phyloP scores from a whole-genome alignment of 2,329 filamentous ascomycete genomes.

The Aspergillus tubingensis region DNA sequence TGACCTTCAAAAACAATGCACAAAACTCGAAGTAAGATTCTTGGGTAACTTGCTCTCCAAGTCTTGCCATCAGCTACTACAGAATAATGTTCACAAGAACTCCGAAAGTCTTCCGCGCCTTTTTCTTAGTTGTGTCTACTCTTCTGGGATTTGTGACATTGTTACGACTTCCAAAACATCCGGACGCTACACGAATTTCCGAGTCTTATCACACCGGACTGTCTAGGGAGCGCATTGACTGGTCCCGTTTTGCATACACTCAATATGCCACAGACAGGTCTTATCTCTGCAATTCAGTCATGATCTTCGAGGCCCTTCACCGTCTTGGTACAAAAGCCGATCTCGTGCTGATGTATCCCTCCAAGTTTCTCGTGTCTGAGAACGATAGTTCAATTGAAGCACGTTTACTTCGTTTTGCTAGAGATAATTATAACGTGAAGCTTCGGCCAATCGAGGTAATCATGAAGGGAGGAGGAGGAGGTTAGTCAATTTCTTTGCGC shows the following conservation, averaged over 20 bases:
- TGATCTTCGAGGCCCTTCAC: constrained; percentile 24
- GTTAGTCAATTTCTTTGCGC: not conserved
- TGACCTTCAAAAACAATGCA: not conserved
- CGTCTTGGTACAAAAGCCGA: not conserved
- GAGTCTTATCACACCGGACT: too few species aligned
- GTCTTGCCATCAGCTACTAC: not conserved
- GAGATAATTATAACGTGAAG: not conserved
- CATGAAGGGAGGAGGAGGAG: not conserved
- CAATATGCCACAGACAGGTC: constrained; percentile 34
- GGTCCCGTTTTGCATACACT: constrained; percentile 26
- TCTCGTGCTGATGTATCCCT: constrained; percentile 1
- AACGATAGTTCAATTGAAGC: not conserved
- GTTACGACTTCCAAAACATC: not conserved
- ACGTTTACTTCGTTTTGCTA: not conserved
- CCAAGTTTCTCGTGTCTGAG: not conserved
- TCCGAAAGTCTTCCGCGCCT: not conserved
- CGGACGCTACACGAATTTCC: not conserved
- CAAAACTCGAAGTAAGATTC: too few species aligned
- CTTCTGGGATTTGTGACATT: not conserved
- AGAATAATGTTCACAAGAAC: not conserved
- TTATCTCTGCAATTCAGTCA: constrained; percentile 39
- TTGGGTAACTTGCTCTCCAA: not conserved
- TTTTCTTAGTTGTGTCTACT: not conserved
- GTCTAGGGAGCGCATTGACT: not conserved
- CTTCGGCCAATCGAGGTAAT: not conserved